Conservation (phyloP, 1,284 basidiomycete species). For the Trametes pubescens region DNA sequence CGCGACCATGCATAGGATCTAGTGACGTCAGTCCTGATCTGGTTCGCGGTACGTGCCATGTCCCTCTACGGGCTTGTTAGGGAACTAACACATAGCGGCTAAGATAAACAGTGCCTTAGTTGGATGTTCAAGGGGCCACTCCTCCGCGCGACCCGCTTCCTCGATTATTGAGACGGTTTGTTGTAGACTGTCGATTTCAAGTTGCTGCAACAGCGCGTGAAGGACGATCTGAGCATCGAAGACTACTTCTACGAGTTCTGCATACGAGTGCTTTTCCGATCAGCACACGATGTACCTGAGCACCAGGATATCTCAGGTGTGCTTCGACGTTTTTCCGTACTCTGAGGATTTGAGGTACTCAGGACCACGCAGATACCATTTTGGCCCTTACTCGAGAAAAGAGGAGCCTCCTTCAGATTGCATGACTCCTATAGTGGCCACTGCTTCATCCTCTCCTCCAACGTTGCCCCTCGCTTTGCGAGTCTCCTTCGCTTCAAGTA, state of each 20-base stretch:
- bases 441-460: slow-evolving; percentile 87
- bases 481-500: slow-evolving; percentile 84
- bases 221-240: slow-evolving; percentile 88
- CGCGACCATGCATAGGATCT: no score
- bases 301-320: slow-evolving; percentile 70
- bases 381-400: slow-evolving; percentile 73
- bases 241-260: slow-evolving; percentile 92
- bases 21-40: no score
- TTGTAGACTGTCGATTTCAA: slow-evolving; percentile 45
- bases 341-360: not conserved
- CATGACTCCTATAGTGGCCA: slow-evolving; percentile 93
- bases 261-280: slow-evolving; percentile 80
- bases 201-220: slow-evolving; percentile 59
- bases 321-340: slow-evolving; percentile 33
- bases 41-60: no score
- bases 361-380: slow-evolving; percentile 51
- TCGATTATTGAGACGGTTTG: not conserved
- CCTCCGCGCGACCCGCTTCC: no score
- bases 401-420: slow-evolving; percentile 81
- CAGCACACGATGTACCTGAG: slow-evolving; percentile 81
- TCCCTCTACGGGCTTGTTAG: no score
- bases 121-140: no score
- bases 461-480: slow-evolving; percentile 76
- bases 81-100: no score
- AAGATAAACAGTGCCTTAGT: no score